Evolutionary conservation across 1,284 basidiomycete species (phyloP).

Genomic region (Leccinum proliferum): DNA sequence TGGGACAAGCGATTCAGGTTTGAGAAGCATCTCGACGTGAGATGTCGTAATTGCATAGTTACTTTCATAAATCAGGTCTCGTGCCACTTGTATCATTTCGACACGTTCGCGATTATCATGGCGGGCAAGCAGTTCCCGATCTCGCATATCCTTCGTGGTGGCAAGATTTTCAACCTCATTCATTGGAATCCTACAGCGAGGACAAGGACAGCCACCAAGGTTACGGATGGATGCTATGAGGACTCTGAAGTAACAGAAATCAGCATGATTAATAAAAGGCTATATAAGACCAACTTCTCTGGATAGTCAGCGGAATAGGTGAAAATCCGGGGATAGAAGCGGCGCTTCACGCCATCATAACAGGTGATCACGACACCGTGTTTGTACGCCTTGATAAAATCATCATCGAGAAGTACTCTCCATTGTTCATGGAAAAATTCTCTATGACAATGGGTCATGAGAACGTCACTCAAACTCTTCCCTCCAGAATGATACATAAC

Average conservation of each 20-base stretch:
- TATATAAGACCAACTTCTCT: neutral
- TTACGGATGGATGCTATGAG: neutral
- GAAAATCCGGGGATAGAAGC: neutral
- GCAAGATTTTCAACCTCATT: neutral
- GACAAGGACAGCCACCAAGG: neutral
- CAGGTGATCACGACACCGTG: neutral
- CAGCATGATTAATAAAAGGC: neutral
- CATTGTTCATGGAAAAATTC: neutral
- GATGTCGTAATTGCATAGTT: neutral
- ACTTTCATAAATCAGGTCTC: neutral
- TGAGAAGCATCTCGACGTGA: neutral
- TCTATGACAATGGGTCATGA: neutral
- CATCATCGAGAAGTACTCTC: neutral
- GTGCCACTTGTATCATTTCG: neutral
- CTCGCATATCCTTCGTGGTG: neutral
- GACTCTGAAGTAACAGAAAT: neutral
- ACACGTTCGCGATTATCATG: neutral
- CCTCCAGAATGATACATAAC: neutral
- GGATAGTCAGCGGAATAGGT: neutral
- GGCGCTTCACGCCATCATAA: neutral
- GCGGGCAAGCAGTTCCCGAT: neutral
- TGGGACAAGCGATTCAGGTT: neutral
- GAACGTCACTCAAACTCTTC: neutral
- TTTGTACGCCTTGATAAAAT: neutral
- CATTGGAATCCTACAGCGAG: neutral